Base-by-base conservation (phyloP, 352 stramenopile species). In the Globisporangium alternatum region DNA sequence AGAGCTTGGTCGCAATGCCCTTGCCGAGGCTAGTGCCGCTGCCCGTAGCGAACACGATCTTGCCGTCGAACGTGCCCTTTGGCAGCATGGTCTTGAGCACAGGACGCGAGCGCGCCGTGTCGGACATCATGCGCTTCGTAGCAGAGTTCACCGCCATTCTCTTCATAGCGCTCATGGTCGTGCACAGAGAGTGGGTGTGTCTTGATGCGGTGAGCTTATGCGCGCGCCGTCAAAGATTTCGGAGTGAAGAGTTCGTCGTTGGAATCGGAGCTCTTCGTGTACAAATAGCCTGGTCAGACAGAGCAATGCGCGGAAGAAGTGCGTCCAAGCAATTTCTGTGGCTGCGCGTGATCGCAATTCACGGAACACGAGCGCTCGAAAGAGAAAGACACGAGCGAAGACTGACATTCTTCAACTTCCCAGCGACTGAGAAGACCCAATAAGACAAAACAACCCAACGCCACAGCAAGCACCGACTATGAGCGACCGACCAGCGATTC, bases 1-100 rank as follows among this genome's bases (percentile, higher is more conserved):
- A 90, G 39, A 98, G 68, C 62, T 97, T 95, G 43, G 88, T 95
- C 17, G 93, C 91, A 56, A 98, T 97, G 72, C 97, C 94, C 66
- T 96, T 98, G 60, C 96, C 95, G 61, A 99, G 81, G 17, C 95
- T 95, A 12, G 92, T 98, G 53, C 94, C 95, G 41, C 96, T 95
- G 65, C 96, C 96, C n/a, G 95, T 99, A 10, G 98, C 83, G 13
- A 98, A 71, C 56, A 91, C 96, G 63, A 98, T 85, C 62, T 91
- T 90, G 44, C 81, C 88, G 21, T 88, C 35, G 58, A 95, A 92
- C 9, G 71, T 78, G 56, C 77, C 81, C 33, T 60, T 75, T 6
- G 84, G 80, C 56, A 96, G 70, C 83, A 95, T 95, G 15, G 79
- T 87, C 58, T 56, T 64, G 35, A 77, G 68, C 55, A 91, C 66